A percentile compares a stretch with the other conserved stretches of the same genome.
Conservation (phyloP, 495 filamentous ascomycete species). For the Acidomyces sp. region DNA sequence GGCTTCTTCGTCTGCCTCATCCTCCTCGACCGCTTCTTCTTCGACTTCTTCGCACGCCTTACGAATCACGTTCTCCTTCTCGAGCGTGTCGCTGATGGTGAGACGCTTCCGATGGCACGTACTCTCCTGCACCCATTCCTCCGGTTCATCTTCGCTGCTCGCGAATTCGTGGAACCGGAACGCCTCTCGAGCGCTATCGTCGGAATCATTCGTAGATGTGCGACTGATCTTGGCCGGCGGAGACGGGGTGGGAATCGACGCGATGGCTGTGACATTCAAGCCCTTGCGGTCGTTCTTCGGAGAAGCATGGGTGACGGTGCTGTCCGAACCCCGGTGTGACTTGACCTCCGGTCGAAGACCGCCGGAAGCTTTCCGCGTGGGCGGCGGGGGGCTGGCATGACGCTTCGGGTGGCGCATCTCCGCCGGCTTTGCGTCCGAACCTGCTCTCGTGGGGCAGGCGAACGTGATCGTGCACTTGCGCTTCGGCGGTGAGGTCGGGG, state of each 20-base stretch:
- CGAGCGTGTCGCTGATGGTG: constrained; percentile 77
- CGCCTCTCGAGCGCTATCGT: constrained; percentile 51
- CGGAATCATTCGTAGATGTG: constrained; percentile 33
- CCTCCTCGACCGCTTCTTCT: constrained; percentile 55
- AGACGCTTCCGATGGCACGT: constrained; percentile 51
- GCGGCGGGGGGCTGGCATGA: constrained; percentile 28
- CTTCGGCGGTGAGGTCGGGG: constrained; percentile 34
- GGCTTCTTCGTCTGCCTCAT: constrained; percentile 34
- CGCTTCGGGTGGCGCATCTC: constrained; percentile 11
- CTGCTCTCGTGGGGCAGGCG: constrained; percentile 42
- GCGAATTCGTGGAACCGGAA: constrained; percentile 90
- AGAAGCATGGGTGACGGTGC: constrained; percentile 29
- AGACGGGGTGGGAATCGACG: constrained; percentile 12
- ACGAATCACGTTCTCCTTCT: constrained; percentile 80
- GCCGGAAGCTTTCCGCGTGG: constrained; percentile 15
- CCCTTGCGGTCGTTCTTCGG: constrained; percentile 25
- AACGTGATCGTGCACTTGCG: constrained; percentile 42
- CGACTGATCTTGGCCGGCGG: constrained; percentile 8
- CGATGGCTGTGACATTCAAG: constrained; percentile 1
- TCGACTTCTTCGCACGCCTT: constrained; percentile 82
- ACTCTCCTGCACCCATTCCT: constrained; percentile 71
- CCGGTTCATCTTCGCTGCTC: constrained; percentile 62
- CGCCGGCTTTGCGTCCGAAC: constrained; percentile 18
- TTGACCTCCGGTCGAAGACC: constrained; percentile 18
- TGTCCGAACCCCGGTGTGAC: constrained; percentile 40